Conservation (phyloP, 2,329 filamentous ascomycete species). For the Claviceps sp. region DNA sequence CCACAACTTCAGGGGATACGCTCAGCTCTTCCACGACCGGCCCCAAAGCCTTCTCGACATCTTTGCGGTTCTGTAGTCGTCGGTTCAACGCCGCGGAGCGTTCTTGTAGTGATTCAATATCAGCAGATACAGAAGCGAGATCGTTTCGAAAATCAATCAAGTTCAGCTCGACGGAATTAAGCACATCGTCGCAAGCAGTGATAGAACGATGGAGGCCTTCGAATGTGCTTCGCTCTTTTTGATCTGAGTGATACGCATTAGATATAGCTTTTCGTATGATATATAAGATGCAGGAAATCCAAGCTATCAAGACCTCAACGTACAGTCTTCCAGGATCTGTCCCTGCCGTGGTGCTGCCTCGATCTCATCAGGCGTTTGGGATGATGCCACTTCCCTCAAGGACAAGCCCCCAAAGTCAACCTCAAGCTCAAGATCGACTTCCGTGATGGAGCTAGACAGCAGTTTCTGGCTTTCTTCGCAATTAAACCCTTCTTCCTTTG, state of each 20-base stretch:
- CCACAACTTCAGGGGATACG: slow-evolving; percentile 70
- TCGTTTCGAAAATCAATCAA: slow-evolving; percentile 88
- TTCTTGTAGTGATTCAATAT: slow-evolving; percentile 86
- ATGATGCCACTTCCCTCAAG: slow-evolving; percentile 54
- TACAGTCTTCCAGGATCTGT: slow-evolving; percentile 62
- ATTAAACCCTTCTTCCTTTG: slow-evolving; percentile 8
- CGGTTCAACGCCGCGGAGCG: slow-evolving; percentile 73
- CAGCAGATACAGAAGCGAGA: slow-evolving; percentile 78
- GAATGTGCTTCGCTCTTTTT: slow-evolving; percentile 70
- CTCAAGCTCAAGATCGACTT: slow-evolving; percentile 46
- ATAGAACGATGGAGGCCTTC: slow-evolving; percentile 87
- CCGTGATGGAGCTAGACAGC: slow-evolving; percentile 18
- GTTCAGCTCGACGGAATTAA: slow-evolving; percentile 86
- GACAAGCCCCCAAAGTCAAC: slow-evolving; percentile 71
- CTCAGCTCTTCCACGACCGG: slow-evolving; percentile 87
- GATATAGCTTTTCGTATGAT: background rate
- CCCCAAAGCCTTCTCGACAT: slow-evolving; percentile 75
- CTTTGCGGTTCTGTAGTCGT: slow-evolving; percentile 75
- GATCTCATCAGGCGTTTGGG: slow-evolving; percentile 13
- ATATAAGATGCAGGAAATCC: background rate
- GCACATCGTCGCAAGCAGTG: slow-evolving; percentile 76
- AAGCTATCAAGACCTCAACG: slow-evolving; percentile 13
- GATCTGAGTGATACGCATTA: slow-evolving; percentile 35
- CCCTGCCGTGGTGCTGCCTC: slow-evolving; percentile 27
- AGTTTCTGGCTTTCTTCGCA: slow-evolving; percentile 5